Conservation (phyloP, 1,284 basidiomycete genomes). For the Dichomitus squalens region DNA sequence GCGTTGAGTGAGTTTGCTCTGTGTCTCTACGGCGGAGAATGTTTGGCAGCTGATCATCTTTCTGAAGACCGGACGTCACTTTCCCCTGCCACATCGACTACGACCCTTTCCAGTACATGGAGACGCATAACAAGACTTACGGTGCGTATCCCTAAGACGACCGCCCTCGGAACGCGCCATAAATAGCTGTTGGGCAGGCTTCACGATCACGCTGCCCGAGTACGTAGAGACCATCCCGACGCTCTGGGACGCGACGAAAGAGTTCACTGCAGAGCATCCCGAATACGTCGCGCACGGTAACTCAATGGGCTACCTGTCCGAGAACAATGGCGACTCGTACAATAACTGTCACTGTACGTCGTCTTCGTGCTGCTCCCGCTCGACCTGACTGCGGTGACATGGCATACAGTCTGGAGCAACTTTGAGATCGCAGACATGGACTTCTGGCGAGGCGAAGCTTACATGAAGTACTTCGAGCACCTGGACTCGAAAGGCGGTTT, state of each 20-base stretch:
- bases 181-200: constrained; percentile 45
- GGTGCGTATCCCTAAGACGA: constrained; percentile 36
- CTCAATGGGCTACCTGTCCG: constrained; percentile 68
- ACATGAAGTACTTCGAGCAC: constrained; percentile 72
- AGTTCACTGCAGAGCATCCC: constrained; percentile 65
- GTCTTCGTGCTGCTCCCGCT: too few species aligned
- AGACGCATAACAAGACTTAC: constrained; percentile 72
- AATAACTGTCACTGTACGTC: constrained; percentile 77
- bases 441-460: constrained; percentile 63
- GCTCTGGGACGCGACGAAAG: constrained; percentile 72
- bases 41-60: too few species aligned
- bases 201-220: constrained; percentile 80
- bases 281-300: constrained; percentile 68
- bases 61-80: constrained; percentile 61
- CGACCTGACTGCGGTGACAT: too few species aligned
- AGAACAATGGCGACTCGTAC: constrained; percentile 63
- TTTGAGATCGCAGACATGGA: too few species aligned
- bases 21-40: too few species aligned
- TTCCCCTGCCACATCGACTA: constrained; percentile 74
- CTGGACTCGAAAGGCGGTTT: constrained; percentile 77
- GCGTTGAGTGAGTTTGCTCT: constrained; percentile 41
- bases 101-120: constrained; percentile 80
- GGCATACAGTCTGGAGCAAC: constrained; percentile 73
- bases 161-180: too few species aligned
- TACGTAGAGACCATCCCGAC: constrained; percentile 75